Evolutionary conservation across 768 basidiomycete species (phyloP).

Genomic region (Kwoniella sp.): DNA sequence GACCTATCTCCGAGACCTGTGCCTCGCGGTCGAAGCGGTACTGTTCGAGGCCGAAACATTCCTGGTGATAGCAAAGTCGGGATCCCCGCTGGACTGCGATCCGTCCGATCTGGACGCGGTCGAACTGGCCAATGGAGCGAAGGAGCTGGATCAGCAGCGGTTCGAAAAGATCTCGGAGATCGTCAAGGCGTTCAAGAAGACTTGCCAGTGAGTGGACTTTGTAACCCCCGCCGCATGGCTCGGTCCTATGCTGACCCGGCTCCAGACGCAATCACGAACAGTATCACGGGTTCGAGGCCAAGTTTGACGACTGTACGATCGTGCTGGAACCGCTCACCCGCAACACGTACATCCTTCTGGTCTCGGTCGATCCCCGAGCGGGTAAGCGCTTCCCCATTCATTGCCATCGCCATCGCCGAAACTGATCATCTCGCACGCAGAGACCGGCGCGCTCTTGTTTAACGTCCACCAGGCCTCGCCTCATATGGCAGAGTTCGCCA

Average conservation of each 20-base stretch:
- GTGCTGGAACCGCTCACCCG: conserved; percentile 79
- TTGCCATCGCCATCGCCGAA: neutral
- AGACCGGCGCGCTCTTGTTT: conserved; percentile 78
- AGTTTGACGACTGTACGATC: conserved; percentile 42
- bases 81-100: conserved; percentile 44
- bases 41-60: conserved; percentile 97
- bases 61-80: conserved; percentile 75
- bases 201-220: conserved; percentile 65
- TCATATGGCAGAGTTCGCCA: conserved; percentile 76
- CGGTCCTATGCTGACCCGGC: neutral
- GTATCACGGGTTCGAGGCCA: conserved; percentile 44
- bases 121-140: conserved; percentile 49
- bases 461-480: conserved; percentile 79
- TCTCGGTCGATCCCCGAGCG: conserved; percentile 82
- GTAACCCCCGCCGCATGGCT: too few species aligned
- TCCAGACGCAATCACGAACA: conserved; percentile 21
- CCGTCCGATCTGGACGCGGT: conserved; percentile 45
- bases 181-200: conserved; percentile 91
- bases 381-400: conserved; percentile 54
- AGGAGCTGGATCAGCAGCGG: conserved; percentile 46
- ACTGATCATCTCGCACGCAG: conserved; percentile 52
- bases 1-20: conserved; percentile 75
- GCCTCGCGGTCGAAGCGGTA: conserved; percentile 87
- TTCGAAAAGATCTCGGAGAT: conserved; percentile 63
- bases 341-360: conserved; percentile 87